Percentiles rank a stretch among this genome's conserved stretches.
Conservation (phyloP, 768 basidiomycete genomes). For the Boletus subparvulus region DNA sequence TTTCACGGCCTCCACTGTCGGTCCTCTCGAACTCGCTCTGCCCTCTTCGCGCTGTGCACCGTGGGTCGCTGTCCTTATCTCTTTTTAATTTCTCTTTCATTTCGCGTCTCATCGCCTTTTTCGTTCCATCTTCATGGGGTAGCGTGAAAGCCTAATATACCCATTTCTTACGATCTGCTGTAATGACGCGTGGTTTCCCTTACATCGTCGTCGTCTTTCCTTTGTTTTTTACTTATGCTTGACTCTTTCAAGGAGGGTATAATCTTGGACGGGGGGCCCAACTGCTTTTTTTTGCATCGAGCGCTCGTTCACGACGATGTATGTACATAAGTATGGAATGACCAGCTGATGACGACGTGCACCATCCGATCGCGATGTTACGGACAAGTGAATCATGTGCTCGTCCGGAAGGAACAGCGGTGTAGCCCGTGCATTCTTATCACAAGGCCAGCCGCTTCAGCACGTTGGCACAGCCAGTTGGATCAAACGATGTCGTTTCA, state of each 20-base stretch:
- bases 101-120: not conserved
- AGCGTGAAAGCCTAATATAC: slow-evolving; percentile 27
- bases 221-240: not conserved
- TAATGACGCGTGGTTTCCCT: slow-evolving; percentile 17
- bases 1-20: not conserved
- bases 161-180: slow-evolving; percentile 21
- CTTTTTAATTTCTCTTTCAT: not conserved
- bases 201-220: slow-evolving; percentile 1
- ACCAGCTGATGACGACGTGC: slow-evolving; percentile 2
- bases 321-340: slow-evolving; percentile 19
- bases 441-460: no score
- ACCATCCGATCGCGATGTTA: not conserved
- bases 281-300: not conserved
- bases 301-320: slow-evolving; percentile 10
- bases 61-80: slow-evolving; percentile 12
- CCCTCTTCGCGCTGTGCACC: not conserved
- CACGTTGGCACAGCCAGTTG: not conserved
- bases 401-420: not conserved
- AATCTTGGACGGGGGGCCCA: not conserved
- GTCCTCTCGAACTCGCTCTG: not conserved
- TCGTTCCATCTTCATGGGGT: slow-evolving; percentile 8
- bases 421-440: not conserved
- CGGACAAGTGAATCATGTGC: not conserved
- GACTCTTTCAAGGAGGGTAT: slow-evolving; percentile 4
- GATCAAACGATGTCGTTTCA: not conserved